Evolutionary conservation across 1,139 yeast species (phyloP).

Genomic region (Sugiyamaella neomexicana): DNA sequence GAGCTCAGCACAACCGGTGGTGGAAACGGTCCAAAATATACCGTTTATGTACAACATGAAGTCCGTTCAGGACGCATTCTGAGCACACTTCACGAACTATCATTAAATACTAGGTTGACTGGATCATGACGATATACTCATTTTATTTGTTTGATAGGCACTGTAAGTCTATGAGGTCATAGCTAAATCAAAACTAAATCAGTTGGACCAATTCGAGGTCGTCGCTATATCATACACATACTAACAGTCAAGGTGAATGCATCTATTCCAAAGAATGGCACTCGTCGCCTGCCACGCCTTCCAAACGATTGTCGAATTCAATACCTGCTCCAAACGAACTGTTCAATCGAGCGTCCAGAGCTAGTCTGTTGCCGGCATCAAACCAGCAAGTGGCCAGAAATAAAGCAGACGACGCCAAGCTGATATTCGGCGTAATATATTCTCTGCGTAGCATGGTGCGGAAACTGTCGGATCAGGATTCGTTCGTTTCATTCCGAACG

Average conservation of each 20-base stretch:
- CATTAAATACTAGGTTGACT: background rate
- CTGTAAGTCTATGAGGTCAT: conserved; percentile 45
- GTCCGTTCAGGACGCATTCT: background rate
- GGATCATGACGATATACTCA: conserved; percentile 62
- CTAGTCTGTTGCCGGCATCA: conserved; percentile 6
- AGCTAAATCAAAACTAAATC: too few relatives aligned
- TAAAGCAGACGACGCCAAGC: conserved; percentile 63
- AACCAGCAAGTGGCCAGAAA: conserved; percentile 37
- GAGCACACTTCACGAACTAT: background rate
- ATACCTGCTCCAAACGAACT: conserved; percentile 12
- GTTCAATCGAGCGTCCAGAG: conserved; percentile 12
- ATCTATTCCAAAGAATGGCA: conserved; percentile 40
- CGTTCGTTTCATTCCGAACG: conserved; percentile 66
- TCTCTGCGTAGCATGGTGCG: conserved; percentile 75
- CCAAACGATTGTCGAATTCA: conserved; percentile 28
- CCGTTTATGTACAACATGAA: background rate
- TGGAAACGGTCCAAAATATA: background rate
- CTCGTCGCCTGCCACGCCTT: conserved; percentile 12
- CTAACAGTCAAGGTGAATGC: conserved; percentile 34
- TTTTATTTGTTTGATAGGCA: conserved; percentile 90
- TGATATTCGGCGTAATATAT: conserved; percentile 83
- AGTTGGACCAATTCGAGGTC: too few relatives aligned
- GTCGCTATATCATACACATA: too few relatives aligned
- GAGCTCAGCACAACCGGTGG: too few relatives aligned
- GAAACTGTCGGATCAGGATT: conserved; percentile 57